Conservation (phyloP, 768 basidiomycete species). For the Lactarius sanguifluus region DNA sequence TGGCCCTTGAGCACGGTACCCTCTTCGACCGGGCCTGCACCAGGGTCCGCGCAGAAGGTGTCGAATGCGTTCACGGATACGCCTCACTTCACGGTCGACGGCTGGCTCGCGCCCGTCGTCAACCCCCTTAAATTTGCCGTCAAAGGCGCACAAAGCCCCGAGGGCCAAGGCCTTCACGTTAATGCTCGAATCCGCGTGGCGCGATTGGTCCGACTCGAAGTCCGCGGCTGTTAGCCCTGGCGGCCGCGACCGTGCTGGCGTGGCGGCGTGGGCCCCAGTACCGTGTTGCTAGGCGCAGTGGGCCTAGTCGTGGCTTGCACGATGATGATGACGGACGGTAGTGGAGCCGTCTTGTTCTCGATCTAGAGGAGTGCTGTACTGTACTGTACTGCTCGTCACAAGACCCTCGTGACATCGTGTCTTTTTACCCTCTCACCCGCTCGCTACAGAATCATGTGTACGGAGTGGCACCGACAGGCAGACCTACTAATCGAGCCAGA, state of each 20-base stretch:
- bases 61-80: background rate
- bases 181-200: conserved; percentile 70
- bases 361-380: background rate
- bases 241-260: too few species aligned
- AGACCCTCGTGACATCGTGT: background rate
- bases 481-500: too few species aligned
- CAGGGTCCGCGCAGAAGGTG: background rate
- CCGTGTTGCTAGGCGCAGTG: background rate
- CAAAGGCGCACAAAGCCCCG: conserved; percentile 59
- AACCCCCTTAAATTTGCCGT: conserved; percentile 57
- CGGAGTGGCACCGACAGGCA: too few species aligned
- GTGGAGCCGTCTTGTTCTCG: background rate
- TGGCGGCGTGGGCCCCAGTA: background rate
- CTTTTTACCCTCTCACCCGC: too few species aligned
- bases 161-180: conserved; percentile 82
- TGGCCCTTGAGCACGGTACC: conserved; percentile 17
- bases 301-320: conserved; percentile 9
- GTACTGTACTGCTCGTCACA: background rate
- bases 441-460: too few species aligned
- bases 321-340: background rate
- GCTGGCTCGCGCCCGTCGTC: conserved; percentile 75
- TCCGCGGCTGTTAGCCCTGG: conserved; percentile 32
- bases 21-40: background rate
- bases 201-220: conserved; percentile 54
- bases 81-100: conserved; percentile 52